Percentiles rank a stretch among this genome's conserved stretches.
Evolutionary conservation across 345 rosid species (phyloP).

Genomic region (Combretum micranthum): DNA sequence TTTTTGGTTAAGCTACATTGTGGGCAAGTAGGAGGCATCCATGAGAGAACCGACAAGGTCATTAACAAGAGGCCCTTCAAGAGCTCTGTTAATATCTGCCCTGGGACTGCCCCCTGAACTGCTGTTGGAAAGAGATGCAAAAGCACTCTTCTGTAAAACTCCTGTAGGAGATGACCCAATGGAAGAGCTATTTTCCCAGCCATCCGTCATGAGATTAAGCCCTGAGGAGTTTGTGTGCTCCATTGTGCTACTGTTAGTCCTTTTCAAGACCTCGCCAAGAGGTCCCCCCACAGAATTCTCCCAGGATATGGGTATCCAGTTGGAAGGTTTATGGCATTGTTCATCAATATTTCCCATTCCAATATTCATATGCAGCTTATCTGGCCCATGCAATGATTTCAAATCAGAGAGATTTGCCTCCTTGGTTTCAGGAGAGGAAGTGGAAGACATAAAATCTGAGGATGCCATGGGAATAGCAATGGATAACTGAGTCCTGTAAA

Average conservation of each 20-base stretch:
- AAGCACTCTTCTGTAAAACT: slow-evolving; percentile 61
- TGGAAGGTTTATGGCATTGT: slow-evolving; percentile 34
- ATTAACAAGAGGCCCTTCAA: slow-evolving; percentile 24
- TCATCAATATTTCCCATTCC: slow-evolving; percentile 36
- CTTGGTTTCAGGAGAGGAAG: slow-evolving; percentile 41
- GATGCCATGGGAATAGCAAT: slow-evolving; percentile 48
- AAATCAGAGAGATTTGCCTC: slow-evolving; percentile 26
- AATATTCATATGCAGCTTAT: slow-evolving; percentile 45
- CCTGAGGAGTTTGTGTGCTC: slow-evolving; percentile 39
- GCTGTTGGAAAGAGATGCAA: slow-evolving; percentile 69
- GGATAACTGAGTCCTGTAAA: slow-evolving; percentile 55
- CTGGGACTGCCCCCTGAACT: slow-evolving; percentile 80
- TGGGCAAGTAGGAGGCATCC: slow-evolving; percentile 23
- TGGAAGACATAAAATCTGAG: slow-evolving; percentile 42
- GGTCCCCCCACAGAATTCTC: slow-evolving; percentile 70
- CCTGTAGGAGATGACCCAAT: slow-evolving; percentile 66
- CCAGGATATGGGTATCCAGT: slow-evolving; percentile 54
- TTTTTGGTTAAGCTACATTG: slow-evolving; percentile 5
- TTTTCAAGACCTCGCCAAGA: slow-evolving; percentile 62
- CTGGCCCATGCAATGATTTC: slow-evolving; percentile 33
- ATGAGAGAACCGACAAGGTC: slow-evolving; percentile 20
- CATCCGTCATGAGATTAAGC: slow-evolving; percentile 40
- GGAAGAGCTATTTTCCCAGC: slow-evolving; percentile 47
- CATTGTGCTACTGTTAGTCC: slow-evolving; percentile 19
- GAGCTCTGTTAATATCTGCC: slow-evolving; percentile 27